A percentile compares a stretch with the other conserved stretches of the same genome.
phyloP scores from a whole-genome alignment of 352 stramenopile genomes.

The Phytophthora fragariae region DNA sequence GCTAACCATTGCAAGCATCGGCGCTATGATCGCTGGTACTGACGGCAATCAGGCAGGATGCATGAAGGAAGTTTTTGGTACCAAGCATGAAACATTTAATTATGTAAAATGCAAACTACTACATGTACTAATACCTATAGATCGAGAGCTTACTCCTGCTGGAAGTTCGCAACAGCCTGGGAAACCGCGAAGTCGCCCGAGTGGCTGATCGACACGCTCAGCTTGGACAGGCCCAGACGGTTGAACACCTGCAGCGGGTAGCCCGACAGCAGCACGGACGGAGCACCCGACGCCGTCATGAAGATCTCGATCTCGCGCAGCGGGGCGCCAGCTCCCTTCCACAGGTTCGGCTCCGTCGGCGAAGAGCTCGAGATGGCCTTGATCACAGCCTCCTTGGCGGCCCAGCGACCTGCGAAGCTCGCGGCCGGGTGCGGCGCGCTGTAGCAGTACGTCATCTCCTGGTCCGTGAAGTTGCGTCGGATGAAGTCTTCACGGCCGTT shows the following conservation, averaged over 20 bases:
- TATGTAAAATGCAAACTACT: too few relatives aligned
- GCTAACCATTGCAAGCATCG: too few relatives aligned
- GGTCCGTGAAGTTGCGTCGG: slow-evolving; percentile 89
- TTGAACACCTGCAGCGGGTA: slow-evolving; percentile 84
- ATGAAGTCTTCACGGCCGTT: slow-evolving; percentile 86
- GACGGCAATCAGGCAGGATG: too few relatives aligned
- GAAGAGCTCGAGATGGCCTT: slow-evolving; percentile 90
- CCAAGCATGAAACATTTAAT: too few relatives aligned
- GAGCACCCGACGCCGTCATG: slow-evolving; percentile 78
- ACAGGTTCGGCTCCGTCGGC: slow-evolving; percentile 70
- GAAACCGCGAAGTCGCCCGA: slow-evolving; percentile 89
- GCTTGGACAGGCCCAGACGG: slow-evolving; percentile 68
- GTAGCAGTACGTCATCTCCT: slow-evolving; percentile 89
- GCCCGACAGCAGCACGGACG: slow-evolving; percentile 79
- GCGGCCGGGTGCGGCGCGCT: slow-evolving; percentile 78
- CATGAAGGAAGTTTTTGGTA: too few relatives aligned
- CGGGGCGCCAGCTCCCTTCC: slow-evolving; percentile 74
- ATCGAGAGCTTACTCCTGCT: slow-evolving; percentile 22
- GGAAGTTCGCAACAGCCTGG: slow-evolving; percentile 81
- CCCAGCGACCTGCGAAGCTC: slow-evolving; percentile 90
- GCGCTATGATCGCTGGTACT: too few relatives aligned
- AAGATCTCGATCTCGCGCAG: slow-evolving; percentile 90
- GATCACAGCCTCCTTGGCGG: slow-evolving; percentile 90
- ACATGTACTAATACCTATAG: too few relatives aligned
- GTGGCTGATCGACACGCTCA: slow-evolving; percentile 92